A percentile compares a stretch with the other conserved stretches of the same genome.
Evolutionary conservation across 163 green algal species (phyloP).

Genomic region (Scenedesmus sp.): DNA sequence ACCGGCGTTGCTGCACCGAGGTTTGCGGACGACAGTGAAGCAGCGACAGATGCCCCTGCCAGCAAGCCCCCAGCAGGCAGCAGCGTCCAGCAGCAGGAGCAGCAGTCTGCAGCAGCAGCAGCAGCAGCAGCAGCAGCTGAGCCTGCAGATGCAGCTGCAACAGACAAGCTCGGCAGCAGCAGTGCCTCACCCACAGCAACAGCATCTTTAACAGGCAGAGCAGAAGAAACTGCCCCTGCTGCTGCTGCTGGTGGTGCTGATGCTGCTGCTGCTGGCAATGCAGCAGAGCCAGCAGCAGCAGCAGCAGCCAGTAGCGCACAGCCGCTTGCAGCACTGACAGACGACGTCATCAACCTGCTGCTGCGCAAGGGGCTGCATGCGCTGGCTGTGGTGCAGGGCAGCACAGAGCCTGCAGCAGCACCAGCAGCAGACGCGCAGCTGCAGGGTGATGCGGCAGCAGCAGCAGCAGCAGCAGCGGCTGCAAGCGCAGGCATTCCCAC

Average conservation of each 20-base stretch:
- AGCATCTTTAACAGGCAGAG: background rate
- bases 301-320: background rate
- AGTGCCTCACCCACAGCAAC: background rate
- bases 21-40: background rate
- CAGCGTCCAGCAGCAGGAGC: background rate
- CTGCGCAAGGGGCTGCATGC: slow-evolving; percentile 43
- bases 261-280: background rate
- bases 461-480: background rate
- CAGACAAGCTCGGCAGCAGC: slow-evolving; percentile 25
- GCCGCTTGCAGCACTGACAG: slow-evolving; percentile 38
- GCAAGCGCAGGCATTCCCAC: background rate
- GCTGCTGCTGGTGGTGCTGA: background rate
- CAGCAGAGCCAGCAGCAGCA: slow-evolving; percentile 20
- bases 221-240: background rate
- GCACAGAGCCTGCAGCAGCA: background rate
- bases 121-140: background rate
- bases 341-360: slow-evolving; percentile 45
- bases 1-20: background rate
- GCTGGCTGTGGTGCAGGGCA: slow-evolving; percentile 3
- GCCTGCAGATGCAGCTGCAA: background rate
- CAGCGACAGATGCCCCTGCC: background rate
- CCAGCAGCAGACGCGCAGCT: background rate
- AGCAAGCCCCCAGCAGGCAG: background rate
- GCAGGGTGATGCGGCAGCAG: background rate
- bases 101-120: background rate